phyloP scores from a whole-genome alignment of 2,329 filamentous ascomycete species.

The Fusarium sp. region DNA sequence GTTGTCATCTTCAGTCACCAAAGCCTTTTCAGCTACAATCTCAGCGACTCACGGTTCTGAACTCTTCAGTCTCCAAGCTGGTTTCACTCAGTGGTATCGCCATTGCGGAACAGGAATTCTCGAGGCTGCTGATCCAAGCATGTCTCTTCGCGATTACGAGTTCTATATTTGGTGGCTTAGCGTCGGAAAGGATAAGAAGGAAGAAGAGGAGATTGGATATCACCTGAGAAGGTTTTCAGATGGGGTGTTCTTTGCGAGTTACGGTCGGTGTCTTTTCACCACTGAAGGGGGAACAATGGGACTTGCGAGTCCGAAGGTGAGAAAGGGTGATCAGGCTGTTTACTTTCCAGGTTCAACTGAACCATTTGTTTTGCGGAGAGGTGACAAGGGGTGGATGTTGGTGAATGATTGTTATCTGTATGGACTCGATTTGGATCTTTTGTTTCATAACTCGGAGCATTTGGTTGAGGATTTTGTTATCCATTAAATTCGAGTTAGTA shows the following conservation, averaged over 20 bases:
- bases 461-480: slow-evolving; percentile 13
- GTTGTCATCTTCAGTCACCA: background rate
- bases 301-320: background rate
- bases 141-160: slow-evolving; percentile 18
- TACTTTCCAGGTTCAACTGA: slow-evolving; percentile 13
- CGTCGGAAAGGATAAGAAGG: accelerated
- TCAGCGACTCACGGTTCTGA: background rate
- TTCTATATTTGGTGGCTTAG: slow-evolving; percentile 24
- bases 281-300: slow-evolving; percentile 22
- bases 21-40: slow-evolving; percentile 7
- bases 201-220: background rate
- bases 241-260: background rate
- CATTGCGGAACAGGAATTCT: slow-evolving; percentile 16
- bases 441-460: slow-evolving; percentile 18
- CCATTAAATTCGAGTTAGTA: background rate
- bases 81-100: slow-evolving; percentile 23
- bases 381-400: background rate
- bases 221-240: background rate
- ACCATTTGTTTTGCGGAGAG: slow-evolving; percentile 1
- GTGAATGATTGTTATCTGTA: slow-evolving; percentile 26
- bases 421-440: background rate
- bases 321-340: background rate
- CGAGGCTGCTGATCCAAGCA: background rate
- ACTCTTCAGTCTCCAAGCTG: accelerated
- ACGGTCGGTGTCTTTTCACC: slow-evolving; percentile 16